Conservation (phyloP, 768 basidiomycete species). For the Leccinum broughii region DNA sequence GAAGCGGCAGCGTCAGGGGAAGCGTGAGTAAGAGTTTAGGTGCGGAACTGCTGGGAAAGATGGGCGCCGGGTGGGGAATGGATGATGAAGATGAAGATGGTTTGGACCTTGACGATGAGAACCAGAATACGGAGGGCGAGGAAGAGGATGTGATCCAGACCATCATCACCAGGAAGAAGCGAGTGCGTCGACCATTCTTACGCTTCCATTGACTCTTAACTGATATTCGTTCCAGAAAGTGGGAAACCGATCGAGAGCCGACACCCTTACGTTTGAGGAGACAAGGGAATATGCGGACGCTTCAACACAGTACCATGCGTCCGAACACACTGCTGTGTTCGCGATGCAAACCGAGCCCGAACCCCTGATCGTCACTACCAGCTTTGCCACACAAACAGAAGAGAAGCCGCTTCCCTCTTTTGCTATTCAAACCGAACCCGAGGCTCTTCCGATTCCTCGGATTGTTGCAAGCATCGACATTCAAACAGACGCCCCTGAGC, state of each 20-base stretch:
- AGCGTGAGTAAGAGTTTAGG: constrained; percentile 75
- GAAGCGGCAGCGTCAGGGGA: constrained; percentile 48
- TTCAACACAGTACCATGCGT: constrained; percentile 66
- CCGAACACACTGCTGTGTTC: constrained; percentile 47
- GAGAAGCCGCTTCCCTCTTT: constrained; percentile 22
- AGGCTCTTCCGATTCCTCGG: constrained; percentile 32
- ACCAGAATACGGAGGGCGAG: constrained; percentile 62
- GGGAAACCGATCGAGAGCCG: constrained; percentile 52
- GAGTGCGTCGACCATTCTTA: constrained; percentile 43
- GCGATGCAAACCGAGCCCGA: constrained; percentile 65
- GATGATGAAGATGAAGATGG: constrained; percentile 44
- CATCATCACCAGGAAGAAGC: constrained; percentile 82
- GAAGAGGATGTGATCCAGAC: constrained; percentile 73
- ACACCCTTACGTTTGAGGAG: constrained; percentile 53
- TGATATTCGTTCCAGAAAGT: constrained; percentile 53
- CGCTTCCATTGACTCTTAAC: constrained; percentile 9
- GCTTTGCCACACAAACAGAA: constrained; percentile 62
- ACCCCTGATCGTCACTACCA: constrained; percentile 45
- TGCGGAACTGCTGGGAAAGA: constrained; percentile 66
- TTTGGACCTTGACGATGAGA: constrained; percentile 38
- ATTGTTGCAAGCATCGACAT: constrained; percentile 53
- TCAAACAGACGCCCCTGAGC: constrained; percentile 56
- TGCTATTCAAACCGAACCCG: constrained; percentile 41
- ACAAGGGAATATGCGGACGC: constrained; percentile 76
- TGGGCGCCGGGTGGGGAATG: constrained; percentile 47